Conservation (phyloP, 148 eudicot species). For the Euryodendron excelsum region DNA sequence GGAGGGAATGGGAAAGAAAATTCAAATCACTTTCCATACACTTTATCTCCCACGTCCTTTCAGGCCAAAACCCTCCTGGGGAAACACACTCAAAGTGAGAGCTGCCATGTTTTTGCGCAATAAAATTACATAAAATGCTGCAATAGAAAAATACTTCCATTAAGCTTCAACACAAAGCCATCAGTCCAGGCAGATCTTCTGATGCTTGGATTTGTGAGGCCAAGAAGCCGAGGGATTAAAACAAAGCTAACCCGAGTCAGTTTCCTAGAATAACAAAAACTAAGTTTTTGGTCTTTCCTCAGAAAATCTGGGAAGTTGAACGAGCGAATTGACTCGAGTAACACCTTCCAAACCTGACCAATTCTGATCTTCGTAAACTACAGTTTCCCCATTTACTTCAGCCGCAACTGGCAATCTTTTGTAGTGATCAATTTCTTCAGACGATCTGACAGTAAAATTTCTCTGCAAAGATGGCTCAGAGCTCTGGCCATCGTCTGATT, state of each 20-base stretch:
- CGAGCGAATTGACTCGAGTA: slow-evolving; percentile 89
- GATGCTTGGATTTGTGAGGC: slow-evolving; percentile 2
- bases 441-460: slow-evolving; percentile 73
- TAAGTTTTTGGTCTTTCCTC: slow-evolving; percentile 50
- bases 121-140: neutral
- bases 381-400: slow-evolving; percentile 35
- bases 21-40: too few relatives aligned
- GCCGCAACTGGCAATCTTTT: slow-evolving; percentile 36
- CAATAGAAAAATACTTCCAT: neutral
- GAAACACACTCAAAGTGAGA: neutral
- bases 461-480: slow-evolving; percentile 81
- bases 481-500: slow-evolving; percentile 75
- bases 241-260: neutral
- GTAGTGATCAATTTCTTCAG: slow-evolving; percentile 49
- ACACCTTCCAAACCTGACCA: slow-evolving; percentile 98
- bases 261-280: neutral
- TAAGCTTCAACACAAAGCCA: neutral
- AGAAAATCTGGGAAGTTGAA: slow-evolving; percentile 96
- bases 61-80: too few relatives aligned
- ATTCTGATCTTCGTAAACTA: slow-evolving; percentile 51
- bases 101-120: neutral
- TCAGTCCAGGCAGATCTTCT: neutral
- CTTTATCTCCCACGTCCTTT: too few relatives aligned
- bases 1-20: too few relatives aligned
- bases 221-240: neutral